Base-by-base conservation (phyloP, 1,284 basidiomycete genomes). In the Ganoderma lucidum region DNA sequence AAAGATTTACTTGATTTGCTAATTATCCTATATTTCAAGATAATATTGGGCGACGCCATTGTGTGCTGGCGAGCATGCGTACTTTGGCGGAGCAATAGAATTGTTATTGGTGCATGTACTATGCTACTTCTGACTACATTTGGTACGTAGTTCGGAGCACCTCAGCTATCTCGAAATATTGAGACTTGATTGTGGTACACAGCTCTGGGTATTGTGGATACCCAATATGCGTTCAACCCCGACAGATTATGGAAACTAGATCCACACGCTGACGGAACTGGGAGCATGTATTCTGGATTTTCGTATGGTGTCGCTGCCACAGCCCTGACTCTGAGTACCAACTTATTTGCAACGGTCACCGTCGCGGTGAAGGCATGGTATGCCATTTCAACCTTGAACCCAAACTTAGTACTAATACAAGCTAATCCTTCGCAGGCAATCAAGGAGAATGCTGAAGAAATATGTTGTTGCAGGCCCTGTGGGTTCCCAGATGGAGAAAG, bases 31-130 rank as follows among this genome's bases (percentile, higher is more conserved):
- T 14, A 30, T 28, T 51, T 12, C 10, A 28, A 63, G 62, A 55
- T 63, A n/a, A 23, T 63, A 3, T 19, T 63, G 2, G 62, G 62
- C 3, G 62, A 63, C 10, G 32, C 62, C 0, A 63, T 63, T 41
- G 62, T 63, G 28, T 63, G 62, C 32, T 63, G 62, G 62, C 30
- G 62, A 53, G 62, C 62, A n/a, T 53, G 45, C 19, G 51, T 51
- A 12, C 19, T 63, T 6, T 63, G 62, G 62, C 48, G 10, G 12
- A 23, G 48, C 1, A 53, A 55, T 14, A 35, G 32, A 15, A 0
- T 39, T 30, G 10, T 63, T 1, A 23, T 37, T 19, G 45, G 28
- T 19, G 10, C 23, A 0, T 39, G 62, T 19, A 30, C 30, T 2
- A 9, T 37, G 17, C 35, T 63, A 3, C 62, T 63, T 2, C 2